phyloP scores from a whole-genome alignment of 495 filamentous ascomycete genomes.

The Penicillium cataractarum region DNA sequence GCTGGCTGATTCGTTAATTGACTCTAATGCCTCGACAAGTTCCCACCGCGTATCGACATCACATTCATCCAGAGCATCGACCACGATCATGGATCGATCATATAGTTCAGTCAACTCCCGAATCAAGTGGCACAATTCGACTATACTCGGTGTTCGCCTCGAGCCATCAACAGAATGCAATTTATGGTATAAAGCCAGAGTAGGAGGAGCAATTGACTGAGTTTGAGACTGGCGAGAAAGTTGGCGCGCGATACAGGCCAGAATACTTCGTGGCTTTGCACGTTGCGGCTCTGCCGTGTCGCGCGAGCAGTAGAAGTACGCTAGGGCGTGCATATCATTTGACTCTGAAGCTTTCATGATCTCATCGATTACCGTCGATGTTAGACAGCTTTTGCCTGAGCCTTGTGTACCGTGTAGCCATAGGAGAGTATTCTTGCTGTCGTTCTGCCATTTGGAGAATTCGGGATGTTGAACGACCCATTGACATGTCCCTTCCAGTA shows the following conservation, averaged over 20 bases:
- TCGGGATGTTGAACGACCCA: background rate
- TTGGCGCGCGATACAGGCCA: background rate
- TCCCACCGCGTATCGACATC: background rate
- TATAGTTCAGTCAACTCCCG: background rate
- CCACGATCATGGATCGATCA: background rate
- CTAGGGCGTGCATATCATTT: background rate
- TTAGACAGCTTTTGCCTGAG: background rate
- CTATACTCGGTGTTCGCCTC: background rate
- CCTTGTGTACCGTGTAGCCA: background rate
- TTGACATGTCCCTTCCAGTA: background rate
- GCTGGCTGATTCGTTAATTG: background rate
- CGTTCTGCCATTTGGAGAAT: background rate
- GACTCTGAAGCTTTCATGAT: background rate
- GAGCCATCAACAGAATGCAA: background rate
- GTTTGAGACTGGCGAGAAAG: background rate
- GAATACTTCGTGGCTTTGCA: background rate
- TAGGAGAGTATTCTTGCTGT: background rate
- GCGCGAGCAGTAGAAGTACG: conserved; percentile 1
- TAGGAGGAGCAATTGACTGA: background rate
- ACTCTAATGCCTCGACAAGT: background rate
- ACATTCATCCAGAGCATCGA: background rate
- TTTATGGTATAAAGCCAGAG: background rate
- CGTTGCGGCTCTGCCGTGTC: background rate
- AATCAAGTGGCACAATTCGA: background rate
- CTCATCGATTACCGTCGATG: background rate